A percentile compares a stretch with the other conserved stretches of the same genome.
Conservation (phyloP, 495 filamentous ascomycete genomes). For the Aspergillus carlsbadensis region DNA sequence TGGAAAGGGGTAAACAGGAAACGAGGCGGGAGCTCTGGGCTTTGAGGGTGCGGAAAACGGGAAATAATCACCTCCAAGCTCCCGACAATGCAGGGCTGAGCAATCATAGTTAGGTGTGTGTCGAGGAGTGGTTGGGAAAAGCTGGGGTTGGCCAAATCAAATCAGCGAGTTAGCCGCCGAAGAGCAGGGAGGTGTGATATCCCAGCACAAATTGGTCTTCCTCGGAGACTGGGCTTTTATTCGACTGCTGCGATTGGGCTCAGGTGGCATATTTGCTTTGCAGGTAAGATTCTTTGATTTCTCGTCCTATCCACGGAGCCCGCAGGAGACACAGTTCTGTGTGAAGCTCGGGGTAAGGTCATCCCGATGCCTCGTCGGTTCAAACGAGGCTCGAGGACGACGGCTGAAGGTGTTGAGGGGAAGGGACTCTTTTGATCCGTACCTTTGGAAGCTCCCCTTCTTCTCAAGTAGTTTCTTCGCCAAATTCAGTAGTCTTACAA, state of each 20-base stretch:
- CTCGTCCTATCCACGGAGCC: not conserved
- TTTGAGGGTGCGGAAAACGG: not conserved
- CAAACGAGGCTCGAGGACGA: no score
- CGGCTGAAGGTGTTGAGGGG: no score
- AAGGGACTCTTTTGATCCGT: no score
- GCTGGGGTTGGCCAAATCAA: slow-evolving; percentile 5
- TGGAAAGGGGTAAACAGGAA: slow-evolving; percentile 11
- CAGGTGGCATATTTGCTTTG: no score
- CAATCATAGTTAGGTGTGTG: not conserved
- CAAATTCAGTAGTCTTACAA: no score
- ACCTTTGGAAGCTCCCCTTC: no score
- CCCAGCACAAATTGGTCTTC: not conserved
- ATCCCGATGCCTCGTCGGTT: no score
- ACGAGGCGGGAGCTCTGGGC: slow-evolving; percentile 8
- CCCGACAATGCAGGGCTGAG: slow-evolving; percentile 14
- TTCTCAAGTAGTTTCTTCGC: no score
- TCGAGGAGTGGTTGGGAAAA: slow-evolving; percentile 5
- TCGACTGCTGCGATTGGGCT: no score
- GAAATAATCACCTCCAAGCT: slow-evolving; percentile 8
- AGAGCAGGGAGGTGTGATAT: slow-evolving; percentile 7
- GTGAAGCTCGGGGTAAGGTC: no score
- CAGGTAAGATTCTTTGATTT: not conserved
- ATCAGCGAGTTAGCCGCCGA: slow-evolving; percentile 5
- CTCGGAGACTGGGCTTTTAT: no score
- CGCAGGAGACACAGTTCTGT: not conserved